phyloP scores from a whole-genome alignment of 768 basidiomycete genomes.

The Rhodotorula diobovata region DNA sequence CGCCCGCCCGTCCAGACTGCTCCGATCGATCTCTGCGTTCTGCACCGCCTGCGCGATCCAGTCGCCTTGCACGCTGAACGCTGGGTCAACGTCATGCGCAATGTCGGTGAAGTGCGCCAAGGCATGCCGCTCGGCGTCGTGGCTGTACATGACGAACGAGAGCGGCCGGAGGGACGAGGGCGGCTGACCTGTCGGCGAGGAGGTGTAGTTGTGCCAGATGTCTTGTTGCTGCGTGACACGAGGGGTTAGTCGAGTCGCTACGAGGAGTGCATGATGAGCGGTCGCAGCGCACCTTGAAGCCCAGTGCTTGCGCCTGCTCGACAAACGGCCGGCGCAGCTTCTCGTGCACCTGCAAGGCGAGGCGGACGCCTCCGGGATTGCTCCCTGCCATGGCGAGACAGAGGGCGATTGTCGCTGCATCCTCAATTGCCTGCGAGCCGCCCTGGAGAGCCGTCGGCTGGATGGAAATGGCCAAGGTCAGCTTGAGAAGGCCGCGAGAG shows the following conservation, averaged over 20 bases:
- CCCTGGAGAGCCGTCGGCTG: constrained; percentile 37
- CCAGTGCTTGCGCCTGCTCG: constrained; percentile 8
- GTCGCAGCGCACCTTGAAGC: constrained; percentile 3
- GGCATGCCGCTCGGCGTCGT: constrained; percentile 16
- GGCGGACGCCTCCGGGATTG: neutral
- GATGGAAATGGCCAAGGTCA: neutral
- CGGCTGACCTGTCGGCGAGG: neutral
- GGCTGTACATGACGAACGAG: constrained; percentile 24
- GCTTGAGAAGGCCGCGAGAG: neutral
- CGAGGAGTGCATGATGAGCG: too few species aligned
- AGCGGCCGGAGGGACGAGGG: constrained; percentile 5
- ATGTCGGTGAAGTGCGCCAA: neutral
- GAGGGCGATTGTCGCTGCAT: constrained; percentile 30
- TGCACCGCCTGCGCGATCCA: neutral
- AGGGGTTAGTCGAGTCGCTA: too few species aligned
- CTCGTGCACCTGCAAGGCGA: constrained; percentile 26
- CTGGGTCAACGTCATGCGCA: neutral
- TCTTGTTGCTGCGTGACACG: constrained; percentile 14
- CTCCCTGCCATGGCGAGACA: constrained; percentile 30
- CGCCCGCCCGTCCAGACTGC: too few species aligned
- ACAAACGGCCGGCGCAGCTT: constrained; percentile 11
- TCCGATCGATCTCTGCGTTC: neutral
- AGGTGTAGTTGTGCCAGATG: constrained; percentile 10
- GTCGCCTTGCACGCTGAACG: neutral
- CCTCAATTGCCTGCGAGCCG: constrained; percentile 33